A percentile compares a stretch with the other conserved stretches of the same genome.
Evolutionary conservation across 139 green algal genomes (phyloP).

Genomic region (Chlorella sp.): DNA sequence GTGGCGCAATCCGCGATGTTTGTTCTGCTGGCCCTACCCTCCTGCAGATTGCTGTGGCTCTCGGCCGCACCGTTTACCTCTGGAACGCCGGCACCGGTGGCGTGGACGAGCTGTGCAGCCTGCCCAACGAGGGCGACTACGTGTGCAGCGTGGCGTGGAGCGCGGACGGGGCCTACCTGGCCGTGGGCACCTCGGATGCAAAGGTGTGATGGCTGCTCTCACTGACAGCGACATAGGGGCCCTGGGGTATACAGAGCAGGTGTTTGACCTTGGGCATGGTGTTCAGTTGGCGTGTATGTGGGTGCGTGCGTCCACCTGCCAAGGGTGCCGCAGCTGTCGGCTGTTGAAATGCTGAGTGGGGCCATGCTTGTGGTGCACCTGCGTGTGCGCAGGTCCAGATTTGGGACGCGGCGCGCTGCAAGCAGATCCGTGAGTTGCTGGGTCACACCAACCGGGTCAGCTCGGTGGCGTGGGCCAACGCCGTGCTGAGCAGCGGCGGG

Average conservation of each 20-base stretch:
- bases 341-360: too few species aligned
- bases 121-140: slow-evolving; percentile 75
- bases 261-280: too few species aligned
- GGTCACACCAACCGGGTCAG: slow-evolving; percentile 87
- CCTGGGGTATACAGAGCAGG: too few species aligned
- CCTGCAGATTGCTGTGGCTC: slow-evolving; percentile 79
- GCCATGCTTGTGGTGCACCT: too few species aligned
- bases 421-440: slow-evolving; percentile 68
- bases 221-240: too few species aligned
- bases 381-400: too few species aligned
- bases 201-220: too few species aligned
- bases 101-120: slow-evolving; percentile 77
- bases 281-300: too few species aligned
- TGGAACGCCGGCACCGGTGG: slow-evolving; percentile 80
- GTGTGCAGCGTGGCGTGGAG: slow-evolving; percentile 84
- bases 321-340: too few species aligned
- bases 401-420: slow-evolving; percentile 65
- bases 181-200: slow-evolving; percentile 44
- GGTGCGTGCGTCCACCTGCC: too few species aligned
- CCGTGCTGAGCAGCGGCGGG: slow-evolving; percentile 70
- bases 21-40: background rate
- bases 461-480: slow-evolving; percentile 78
- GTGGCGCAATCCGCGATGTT: too few species aligned
- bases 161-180: slow-evolving; percentile 84
- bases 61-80: slow-evolving; percentile 88